Base-by-base conservation (phyloP, 2,329 filamentous ascomycete genomes). In the Fusarium sp. region DNA sequence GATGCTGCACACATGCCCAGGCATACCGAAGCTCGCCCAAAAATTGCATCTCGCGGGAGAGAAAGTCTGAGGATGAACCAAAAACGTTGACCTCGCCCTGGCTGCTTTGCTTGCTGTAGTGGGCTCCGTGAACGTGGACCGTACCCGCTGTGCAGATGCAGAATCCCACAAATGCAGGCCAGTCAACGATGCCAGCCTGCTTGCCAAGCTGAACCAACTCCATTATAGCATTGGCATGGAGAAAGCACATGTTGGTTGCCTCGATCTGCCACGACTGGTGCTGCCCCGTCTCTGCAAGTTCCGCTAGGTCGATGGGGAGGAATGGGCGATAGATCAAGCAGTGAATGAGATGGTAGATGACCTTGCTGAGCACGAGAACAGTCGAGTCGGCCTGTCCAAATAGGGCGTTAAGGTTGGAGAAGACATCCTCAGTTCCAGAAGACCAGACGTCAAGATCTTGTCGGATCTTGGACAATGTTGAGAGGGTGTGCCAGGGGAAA, bases 211-310 rank as follows among this genome's bases (percentile, higher is more conserved):
- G 93, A 6, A 95, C 92, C 4, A 97, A 85, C 78, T 97, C 94
- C 2, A 94, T 92, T 61, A 97, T 95, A 6, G 94, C 94, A 78
- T 97, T 97, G 7, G 95, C 94, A 75, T 97, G 95, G 20, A 95
- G 85, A 80, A 91, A 97, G 82, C 95, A 97, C 80, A 96, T 88
- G 78, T 97, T 96, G 0, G 94, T 97, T 0, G 95, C 94, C 80
- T 97, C 94, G 57, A 97, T 96, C 80, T 97, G 95, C 95, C 95
- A 97, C 32, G 94, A 95, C 80, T 97, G 94, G 76, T 97, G 94
- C 78, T 97, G 94, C 2, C 93, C 93, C 1, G 90, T 92, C 16
- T 93, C 93, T 14, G 93, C 90, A 8, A 97, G 88, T 81, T 97
- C 95, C 27, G 92, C 90, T 5, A 97, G 86, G 81, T 97, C 93